phyloP scores from a whole-genome alignment of 345 rosid species.

The Brassica incana region DNA sequence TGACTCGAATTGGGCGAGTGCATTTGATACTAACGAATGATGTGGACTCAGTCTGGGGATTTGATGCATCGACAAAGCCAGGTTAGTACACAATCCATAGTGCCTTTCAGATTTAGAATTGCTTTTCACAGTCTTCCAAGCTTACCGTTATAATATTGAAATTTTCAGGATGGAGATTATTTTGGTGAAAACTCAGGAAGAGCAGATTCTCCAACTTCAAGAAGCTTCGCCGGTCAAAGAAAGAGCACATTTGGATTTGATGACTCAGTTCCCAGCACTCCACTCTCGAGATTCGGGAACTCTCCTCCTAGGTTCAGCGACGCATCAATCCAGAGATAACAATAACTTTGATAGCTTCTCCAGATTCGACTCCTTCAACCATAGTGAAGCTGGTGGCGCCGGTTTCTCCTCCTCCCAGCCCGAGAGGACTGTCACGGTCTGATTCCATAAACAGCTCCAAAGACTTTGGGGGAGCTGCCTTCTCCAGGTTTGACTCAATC shows the following conservation, averaged over 20 bases:
- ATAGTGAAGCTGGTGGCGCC: slow-evolving; percentile 47
- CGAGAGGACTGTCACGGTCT: slow-evolving; percentile 64
- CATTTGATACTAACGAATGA: slow-evolving; percentile 91
- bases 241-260: slow-evolving; percentile 68
- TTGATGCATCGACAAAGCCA: slow-evolving; percentile 58
- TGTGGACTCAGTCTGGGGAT: slow-evolving; percentile 91
- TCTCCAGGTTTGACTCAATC: slow-evolving; percentile 45
- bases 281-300: slow-evolving; percentile 76
- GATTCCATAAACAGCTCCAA: slow-evolving; percentile 60
- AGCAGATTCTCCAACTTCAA: slow-evolving; percentile 62
- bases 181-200: slow-evolving; percentile 57
- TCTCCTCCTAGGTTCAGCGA: slow-evolving; percentile 82
- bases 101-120: not conserved
- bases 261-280: slow-evolving; percentile 87
- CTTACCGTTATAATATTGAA: slow-evolving; percentile 15
- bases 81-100: slow-evolving; percentile 49
- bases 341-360: slow-evolving; percentile 66
- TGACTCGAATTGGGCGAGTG: slow-evolving; percentile 86
- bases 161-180: slow-evolving; percentile 62
- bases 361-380: slow-evolving; percentile 88
- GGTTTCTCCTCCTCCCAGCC: slow-evolving; percentile 55
- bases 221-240: slow-evolving; percentile 46
- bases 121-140: not conserved
- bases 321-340: slow-evolving; percentile 52
- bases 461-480: slow-evolving; percentile 48